phyloP scores from a whole-genome alignment of 73 alveolate species.

The Tetrahymena thermophila region DNA sequence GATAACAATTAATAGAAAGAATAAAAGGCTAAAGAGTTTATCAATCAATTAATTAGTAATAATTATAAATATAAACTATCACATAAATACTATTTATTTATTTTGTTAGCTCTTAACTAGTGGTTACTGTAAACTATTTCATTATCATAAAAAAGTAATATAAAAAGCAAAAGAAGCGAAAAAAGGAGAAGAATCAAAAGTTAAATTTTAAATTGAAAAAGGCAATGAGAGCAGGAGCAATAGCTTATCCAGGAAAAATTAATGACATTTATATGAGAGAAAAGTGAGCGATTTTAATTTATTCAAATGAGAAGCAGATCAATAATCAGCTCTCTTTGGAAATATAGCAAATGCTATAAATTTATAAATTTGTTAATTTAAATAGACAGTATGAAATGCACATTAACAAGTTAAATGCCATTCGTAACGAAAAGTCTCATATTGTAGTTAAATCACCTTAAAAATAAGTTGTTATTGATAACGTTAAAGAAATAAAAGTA shows the following conservation, averaged over 20 bases:
- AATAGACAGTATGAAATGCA: not conserved
- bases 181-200: not conserved
- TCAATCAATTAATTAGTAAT: not conserved
- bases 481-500: not conserved
- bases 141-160: not conserved
- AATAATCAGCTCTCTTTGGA: not conserved
- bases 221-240: not conserved
- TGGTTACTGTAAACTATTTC: not conserved
- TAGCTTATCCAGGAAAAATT: not conserved
- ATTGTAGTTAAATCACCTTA: not conserved
- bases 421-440: not conserved
- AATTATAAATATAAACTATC: not conserved
- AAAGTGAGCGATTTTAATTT: not conserved
- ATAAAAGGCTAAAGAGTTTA: not conserved
- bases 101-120: not conserved
- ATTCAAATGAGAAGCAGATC: not conserved
- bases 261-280: not conserved
- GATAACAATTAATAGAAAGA: not conserved
- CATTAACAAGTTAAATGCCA: not conserved
- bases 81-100: not conserved
- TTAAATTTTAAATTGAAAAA: not conserved
- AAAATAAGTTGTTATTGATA: not conserved
- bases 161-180: not conserved
- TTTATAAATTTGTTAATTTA: not conserved
- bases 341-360: not conserved